Evolutionary conservation across 345 rosid species (phyloP).

Genomic region (Eutrema yunnanense): DNA sequence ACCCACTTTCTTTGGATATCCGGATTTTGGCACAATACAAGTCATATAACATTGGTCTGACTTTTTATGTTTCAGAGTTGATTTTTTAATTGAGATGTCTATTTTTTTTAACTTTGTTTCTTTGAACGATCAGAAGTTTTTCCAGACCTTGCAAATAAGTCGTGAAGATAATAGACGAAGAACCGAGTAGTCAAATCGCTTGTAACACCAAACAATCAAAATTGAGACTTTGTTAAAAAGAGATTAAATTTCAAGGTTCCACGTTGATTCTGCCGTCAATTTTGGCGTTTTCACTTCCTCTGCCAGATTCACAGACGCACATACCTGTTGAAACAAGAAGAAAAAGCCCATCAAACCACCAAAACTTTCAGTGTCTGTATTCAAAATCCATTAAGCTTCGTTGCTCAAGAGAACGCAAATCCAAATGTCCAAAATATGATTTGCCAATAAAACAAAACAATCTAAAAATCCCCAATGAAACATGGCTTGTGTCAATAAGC

Average conservation of each 20-base stretch:
- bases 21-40: too few species aligned
- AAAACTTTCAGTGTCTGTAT: neutral
- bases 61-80: neutral
- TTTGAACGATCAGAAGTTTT: neutral
- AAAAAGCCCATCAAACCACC: neutral
- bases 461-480: neutral
- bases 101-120: neutral
- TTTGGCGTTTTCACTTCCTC: slow-evolving; percentile 65
- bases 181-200: neutral
- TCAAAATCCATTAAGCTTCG: neutral
- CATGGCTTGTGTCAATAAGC: neutral
- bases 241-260: slow-evolving; percentile 64
- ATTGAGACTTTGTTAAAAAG: neutral
- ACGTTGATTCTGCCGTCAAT: slow-evolving; percentile 63
- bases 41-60: too few species aligned
- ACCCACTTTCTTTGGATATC: too few species aligned
- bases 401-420: neutral
- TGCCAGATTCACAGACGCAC: slow-evolving; percentile 58
- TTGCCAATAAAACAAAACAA: neutral
- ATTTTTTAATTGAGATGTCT: too few species aligned
- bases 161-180: neutral
- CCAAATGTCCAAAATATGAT: neutral
- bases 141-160: neutral
- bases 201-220: slow-evolving; percentile 3
- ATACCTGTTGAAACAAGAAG: slow-evolving; percentile 33